These are phyloP conservation scores for Colletotrichum lentis DNA, from an alignment of 2,329 filamentous ascomycete genomes.

Conservation along the genomic window DNA sequence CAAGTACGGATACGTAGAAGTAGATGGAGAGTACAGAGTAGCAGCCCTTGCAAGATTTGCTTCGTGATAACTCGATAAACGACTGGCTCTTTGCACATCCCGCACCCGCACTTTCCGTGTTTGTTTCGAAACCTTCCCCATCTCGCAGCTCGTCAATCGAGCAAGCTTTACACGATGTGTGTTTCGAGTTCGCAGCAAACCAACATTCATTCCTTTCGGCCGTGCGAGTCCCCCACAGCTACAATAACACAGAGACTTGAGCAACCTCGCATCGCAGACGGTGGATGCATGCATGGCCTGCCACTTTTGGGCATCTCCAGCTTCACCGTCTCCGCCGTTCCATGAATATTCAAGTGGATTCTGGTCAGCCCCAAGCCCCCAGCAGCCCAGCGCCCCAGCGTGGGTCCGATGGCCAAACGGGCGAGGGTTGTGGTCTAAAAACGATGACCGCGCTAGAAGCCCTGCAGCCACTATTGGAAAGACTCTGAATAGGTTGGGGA, in stretches of 20 bases:
- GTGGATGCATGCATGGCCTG: slow-evolving; percentile 16
- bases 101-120: slow-evolving; percentile 12
- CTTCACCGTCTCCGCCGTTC: slow-evolving; percentile 23
- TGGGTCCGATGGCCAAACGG: slow-evolving; percentile 30
- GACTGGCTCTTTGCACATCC: slow-evolving; percentile 15
- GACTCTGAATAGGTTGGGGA: slow-evolving; percentile 15
- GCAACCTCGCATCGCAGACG: neutral
- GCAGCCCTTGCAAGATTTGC: slow-evolving; percentile 20
- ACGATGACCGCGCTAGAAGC: slow-evolving; percentile 20
- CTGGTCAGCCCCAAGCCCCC: slow-evolving; percentile 24
- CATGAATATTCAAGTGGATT: slow-evolving; percentile 31
- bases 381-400: slow-evolving; percentile 11
- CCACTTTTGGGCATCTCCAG: slow-evolving; percentile 22
- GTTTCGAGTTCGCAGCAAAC: too few relatives aligned
- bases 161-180: neutral
- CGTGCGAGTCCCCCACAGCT: neutral
- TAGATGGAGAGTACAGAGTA: neutral
- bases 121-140: slow-evolving; percentile 10
- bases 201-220: neutral
- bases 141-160: neutral
- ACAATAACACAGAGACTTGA: neutral
- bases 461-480: slow-evolving; percentile 37
- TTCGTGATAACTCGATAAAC: slow-evolving; percentile 4
- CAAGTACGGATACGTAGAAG: neutral
- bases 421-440: slow-evolving; percentile 14